These are phyloP conservation scores for Marasmius tenuissimus DNA, from an alignment of 1,284 basidiomycete genomes.

Conservation along the genomic window DNA sequence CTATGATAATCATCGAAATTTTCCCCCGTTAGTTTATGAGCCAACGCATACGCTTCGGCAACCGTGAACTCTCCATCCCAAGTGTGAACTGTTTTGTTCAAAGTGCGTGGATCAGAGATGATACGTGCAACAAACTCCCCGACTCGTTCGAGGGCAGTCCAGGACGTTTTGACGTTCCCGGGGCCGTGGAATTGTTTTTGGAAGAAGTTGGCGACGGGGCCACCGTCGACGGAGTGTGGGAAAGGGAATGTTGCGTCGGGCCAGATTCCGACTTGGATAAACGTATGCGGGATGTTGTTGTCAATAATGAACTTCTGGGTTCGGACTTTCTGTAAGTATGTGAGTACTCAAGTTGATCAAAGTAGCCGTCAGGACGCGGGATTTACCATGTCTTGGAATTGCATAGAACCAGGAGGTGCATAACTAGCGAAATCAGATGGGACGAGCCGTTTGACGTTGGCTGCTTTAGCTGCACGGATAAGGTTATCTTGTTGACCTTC, in stretches of 20 bases:
- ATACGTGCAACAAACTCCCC: conserved; percentile 13
- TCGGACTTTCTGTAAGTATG: conserved; percentile 8
- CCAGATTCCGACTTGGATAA: conserved; percentile 15
- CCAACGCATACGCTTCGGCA: background rate
- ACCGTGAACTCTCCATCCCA: background rate
- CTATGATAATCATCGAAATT: background rate
- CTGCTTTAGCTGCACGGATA: conserved; percentile 6
- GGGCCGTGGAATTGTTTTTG: background rate
- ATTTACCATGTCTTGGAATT: background rate
- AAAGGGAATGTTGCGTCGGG: background rate
- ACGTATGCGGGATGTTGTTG: conserved; percentile 8
- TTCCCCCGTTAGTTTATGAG: background rate
- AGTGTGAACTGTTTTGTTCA: conserved; percentile 7
- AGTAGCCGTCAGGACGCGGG: background rate
- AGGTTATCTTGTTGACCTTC: conserved; percentile 1
- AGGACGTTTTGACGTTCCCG: conserved; percentile 10
- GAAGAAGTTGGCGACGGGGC: background rate
- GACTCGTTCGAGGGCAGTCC: conserved; percentile 6
- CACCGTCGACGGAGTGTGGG: background rate
- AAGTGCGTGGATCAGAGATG: conserved; percentile 13
- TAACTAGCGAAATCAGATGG: conserved; percentile 8
- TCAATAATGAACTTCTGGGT: conserved; percentile 7
- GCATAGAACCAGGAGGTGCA: background rate
- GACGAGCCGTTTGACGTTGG: conserved; percentile 7
- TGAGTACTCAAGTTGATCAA: background rate